Evolutionary conservation across 495 filamentous ascomycete species (phyloP), one percentile per base, ranked within the genome.

Genomic region (Acidiella bohemica): DNA sequence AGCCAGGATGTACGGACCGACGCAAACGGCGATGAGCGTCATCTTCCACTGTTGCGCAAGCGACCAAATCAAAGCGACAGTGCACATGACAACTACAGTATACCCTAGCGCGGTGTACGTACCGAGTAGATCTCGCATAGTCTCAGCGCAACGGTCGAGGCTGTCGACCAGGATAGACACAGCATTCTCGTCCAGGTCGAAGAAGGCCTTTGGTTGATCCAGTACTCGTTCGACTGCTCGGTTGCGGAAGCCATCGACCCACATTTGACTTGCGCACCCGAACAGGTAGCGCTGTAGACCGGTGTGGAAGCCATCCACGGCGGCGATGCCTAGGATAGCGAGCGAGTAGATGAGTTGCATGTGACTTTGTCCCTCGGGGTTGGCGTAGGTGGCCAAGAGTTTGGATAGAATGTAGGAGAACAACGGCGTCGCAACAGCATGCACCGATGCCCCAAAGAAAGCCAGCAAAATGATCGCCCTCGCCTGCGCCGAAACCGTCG

Each of bases 121-220:
- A 8, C 82, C 79, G 2, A 93, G 61, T 0, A 96, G 55, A 43
- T 84, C 83, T 3, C 79, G 70, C 71, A 87, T 87, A 51, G 93
- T 83, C 58, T 96, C 90, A 2, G 76, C 82, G 51, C 88, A 80
- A 34, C 82, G 70, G 50, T 90, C 83, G 3, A 95, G 70, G 36
- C 72, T 80, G 38, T 81, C 72, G 0, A 64, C 71, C 12, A 97
- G 67, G 22, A 67, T 61, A 5, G 64, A 59, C 1, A 80, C 59
- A 0, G 64, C 70, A 59, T 95, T 83, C 27, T 62, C 65, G 2
- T 78, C 66, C 18, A 71, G 62, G 44, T 85, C 81, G 50, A 94
- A 94, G 80, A 84, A 97, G n/a, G 68, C 56, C 46, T 70, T 73
- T 10, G 86, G 84, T 56, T 96, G 90, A 26, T 71, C 67, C 7